These are phyloP conservation scores for Candida sanyaensis DNA, from an alignment of 1,139 yeast species.

Conservation along the genomic window DNA sequence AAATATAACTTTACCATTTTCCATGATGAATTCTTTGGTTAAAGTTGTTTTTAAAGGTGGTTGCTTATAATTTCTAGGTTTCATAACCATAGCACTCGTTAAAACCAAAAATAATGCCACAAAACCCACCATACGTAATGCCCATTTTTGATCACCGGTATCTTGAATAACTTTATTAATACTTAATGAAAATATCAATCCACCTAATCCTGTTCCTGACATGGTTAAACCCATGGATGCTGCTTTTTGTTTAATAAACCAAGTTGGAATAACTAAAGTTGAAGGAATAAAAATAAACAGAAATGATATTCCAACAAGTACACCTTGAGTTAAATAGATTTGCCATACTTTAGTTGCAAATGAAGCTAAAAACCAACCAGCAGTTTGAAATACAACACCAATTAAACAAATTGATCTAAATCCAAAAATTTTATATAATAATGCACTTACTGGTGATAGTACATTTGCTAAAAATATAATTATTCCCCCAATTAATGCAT, in stretches of 20 bases:
- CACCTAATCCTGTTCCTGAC: slow-evolving; percentile 69
- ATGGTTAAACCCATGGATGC: slow-evolving; percentile 61
- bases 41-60: slow-evolving; percentile 26
- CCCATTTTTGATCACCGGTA: slow-evolving; percentile 65
- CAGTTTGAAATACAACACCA: slow-evolving; percentile 55
- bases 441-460: slow-evolving; percentile 53
- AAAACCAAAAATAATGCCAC: slow-evolving; percentile 45
- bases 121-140: slow-evolving; percentile 60
- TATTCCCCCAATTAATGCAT: slow-evolving; percentile 70
- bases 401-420: slow-evolving; percentile 34
- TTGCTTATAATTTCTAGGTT: slow-evolving; percentile 42
- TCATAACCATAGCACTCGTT: slow-evolving; percentile 37
- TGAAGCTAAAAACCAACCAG: slow-evolving; percentile 65
- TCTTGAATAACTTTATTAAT: slow-evolving; percentile 47
- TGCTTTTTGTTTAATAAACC: slow-evolving; percentile 62
- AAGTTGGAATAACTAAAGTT: slow-evolving; percentile 57
- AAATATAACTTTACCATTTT: slow-evolving; percentile 25
- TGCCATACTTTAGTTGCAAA: slow-evolving; percentile 65
- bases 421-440: slow-evolving; percentile 37
- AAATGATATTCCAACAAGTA: slow-evolving; percentile 62
- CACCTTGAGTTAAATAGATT: slow-evolving; percentile 69
- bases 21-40: slow-evolving; percentile 19
- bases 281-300: slow-evolving; percentile 63
- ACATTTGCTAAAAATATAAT: slow-evolving; percentile 61
- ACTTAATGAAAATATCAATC: slow-evolving; percentile 53